Evolutionary conservation across 345 rosid species (phyloP).

Genomic region (Sonneratia caseolaris): DNA sequence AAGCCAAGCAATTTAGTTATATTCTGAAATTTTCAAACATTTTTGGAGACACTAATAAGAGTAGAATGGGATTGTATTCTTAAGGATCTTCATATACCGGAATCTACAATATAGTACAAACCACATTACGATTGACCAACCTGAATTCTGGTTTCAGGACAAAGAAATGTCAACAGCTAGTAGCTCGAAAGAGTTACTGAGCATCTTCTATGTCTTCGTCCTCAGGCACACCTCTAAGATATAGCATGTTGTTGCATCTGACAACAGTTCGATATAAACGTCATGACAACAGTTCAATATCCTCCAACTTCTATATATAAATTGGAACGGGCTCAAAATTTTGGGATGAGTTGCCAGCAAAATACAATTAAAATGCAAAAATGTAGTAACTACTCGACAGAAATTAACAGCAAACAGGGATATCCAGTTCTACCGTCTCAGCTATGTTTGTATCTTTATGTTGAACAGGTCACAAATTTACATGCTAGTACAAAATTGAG

Average conservation of each 20-base stretch:
- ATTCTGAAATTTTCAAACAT: background rate
- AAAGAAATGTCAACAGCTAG: background rate
- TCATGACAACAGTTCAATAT: background rate
- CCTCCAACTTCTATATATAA: too few species aligned
- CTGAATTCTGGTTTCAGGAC: background rate
- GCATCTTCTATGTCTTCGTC: slow-evolving; percentile 85
- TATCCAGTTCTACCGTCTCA: background rate
- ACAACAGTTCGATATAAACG: background rate
- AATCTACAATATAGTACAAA: background rate
- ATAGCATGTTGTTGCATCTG: slow-evolving; percentile 92
- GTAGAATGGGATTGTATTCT: background rate
- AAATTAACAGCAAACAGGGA: background rate
- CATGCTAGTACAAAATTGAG: background rate
- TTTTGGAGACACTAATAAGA: background rate
- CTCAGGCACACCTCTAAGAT: slow-evolving; percentile 87
- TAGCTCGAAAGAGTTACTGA: background rate
- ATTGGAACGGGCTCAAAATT: background rate
- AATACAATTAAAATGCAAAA: background rate
- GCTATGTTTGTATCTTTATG: background rate
- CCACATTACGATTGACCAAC: background rate
- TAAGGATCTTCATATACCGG: background rate
- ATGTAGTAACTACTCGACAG: background rate
- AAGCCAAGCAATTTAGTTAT: background rate
- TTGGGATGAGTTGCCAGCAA: background rate
- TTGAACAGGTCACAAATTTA: background rate